A percentile compares a stretch with the other conserved stretches of the same genome.
These are phyloP conservation scores for Rhododendron kiyosumense DNA, from an alignment of 148 eudicot species.

Conservation along the genomic window DNA sequence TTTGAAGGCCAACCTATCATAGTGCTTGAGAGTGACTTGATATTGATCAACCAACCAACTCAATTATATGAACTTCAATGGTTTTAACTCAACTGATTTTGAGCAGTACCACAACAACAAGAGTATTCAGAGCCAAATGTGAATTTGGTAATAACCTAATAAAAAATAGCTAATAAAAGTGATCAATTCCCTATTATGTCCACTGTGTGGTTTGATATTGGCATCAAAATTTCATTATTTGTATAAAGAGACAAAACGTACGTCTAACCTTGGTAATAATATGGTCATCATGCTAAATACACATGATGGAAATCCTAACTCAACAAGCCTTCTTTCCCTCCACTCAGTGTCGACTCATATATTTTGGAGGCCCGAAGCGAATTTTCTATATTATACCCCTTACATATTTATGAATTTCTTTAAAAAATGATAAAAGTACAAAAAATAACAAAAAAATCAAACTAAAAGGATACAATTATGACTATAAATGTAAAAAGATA, in stretches of 20 bases:
- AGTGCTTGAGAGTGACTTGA: neutral
- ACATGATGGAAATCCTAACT: neutral
- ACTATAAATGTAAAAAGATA: no score
- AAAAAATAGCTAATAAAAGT: neutral
- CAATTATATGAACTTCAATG: neutral
- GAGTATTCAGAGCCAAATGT: neutral
- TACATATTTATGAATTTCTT: no score
- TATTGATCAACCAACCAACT: neutral
- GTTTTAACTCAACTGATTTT: neutral
- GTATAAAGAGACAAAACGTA: neutral
- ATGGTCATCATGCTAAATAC: neutral
- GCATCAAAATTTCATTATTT: neutral
- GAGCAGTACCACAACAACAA: neutral
- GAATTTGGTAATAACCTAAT: neutral
- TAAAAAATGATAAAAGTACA: no score
- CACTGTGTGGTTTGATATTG: neutral
- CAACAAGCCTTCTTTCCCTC: neutral
- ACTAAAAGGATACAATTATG: no score
- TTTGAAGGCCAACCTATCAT: neutral
- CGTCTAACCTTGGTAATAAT: neutral
- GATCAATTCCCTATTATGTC: no score
- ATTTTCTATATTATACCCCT: no score
- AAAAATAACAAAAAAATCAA: no score
- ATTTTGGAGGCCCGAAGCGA: no score
- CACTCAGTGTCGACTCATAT: no score